phyloP scores from a whole-genome alignment of 2,329 filamentous ascomycete species.

The Aureobasidium uvarum region DNA sequence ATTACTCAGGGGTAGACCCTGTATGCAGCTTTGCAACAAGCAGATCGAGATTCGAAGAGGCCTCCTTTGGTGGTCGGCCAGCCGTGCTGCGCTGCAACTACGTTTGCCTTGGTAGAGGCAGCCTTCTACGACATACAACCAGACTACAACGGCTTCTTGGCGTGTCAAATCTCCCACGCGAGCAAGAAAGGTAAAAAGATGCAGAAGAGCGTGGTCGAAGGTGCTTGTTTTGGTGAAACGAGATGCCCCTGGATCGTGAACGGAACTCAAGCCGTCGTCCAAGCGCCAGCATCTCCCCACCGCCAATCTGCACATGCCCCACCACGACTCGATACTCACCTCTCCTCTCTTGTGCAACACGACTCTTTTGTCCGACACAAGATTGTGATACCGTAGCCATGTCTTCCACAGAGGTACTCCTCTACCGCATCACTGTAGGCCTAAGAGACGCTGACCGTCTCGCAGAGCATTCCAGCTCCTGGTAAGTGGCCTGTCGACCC shows the following conservation, averaged over 20 bases:
- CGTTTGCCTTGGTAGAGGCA: background rate
- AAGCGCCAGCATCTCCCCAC: constrained; percentile 8
- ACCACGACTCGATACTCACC: background rate
- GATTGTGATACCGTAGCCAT: background rate
- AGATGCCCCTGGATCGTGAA: constrained; percentile 2
- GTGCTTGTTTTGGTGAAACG: constrained; percentile 1
- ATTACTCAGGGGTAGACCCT: constrained; percentile 20
- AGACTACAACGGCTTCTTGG: constrained; percentile 6
- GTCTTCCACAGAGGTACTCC: constrained; percentile 18
- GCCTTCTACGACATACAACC: constrained; percentile 20
- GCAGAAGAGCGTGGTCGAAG: background rate
- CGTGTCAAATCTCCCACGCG: constrained; percentile 18
- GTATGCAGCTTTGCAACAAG: background rate
- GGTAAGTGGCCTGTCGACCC: constrained; percentile 65
- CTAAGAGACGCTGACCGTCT: constrained; percentile 22
- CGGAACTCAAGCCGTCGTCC: background rate
- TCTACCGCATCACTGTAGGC: background rate
- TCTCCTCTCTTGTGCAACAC: background rate
- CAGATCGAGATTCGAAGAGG: constrained; percentile 1
- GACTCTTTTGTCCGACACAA: background rate
- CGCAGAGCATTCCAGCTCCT: constrained; percentile 46
- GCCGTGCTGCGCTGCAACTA: constrained; percentile 15
- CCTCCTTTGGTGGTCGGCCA: background rate
- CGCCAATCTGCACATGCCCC: constrained; percentile 12
- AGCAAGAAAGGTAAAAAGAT: background rate